A percentile compares a stretch with the other conserved stretches of the same genome.
Conservation (phyloP, 768 basidiomycete species). For the Boletus speciosus region DNA sequence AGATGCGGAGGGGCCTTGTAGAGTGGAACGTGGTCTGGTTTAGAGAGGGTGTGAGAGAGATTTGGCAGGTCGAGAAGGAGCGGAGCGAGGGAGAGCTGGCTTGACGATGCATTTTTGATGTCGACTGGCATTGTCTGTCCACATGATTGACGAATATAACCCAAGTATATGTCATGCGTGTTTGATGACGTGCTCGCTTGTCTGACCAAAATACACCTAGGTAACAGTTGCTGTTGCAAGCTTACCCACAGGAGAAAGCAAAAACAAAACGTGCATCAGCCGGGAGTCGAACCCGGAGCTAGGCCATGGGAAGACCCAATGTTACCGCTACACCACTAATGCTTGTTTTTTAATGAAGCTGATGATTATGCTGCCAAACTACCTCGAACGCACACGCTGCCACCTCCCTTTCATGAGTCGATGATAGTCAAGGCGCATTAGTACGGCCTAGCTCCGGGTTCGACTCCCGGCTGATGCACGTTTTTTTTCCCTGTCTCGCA, state of each 20-base stretch:
- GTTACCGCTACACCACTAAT: conserved; percentile 77
- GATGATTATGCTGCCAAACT: no score
- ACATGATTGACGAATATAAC: no score
- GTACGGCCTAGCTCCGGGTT: conserved; percentile 63
- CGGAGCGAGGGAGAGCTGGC: conserved; percentile 22
- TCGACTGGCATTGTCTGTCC: no score
- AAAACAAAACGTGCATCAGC: conserved; percentile 37
- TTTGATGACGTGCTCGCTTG: no score
- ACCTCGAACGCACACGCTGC: no score
- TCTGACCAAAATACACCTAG: no score
- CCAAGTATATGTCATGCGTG: no score
- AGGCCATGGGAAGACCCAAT: conserved; percentile 82
- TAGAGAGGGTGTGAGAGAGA: conserved; percentile 78
- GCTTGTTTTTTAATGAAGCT: conserved; percentile 1
- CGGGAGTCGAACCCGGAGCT: conserved; percentile 62
- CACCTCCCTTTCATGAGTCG: no score
- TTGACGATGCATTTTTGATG: background rate
- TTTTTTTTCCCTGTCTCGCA: background rate
- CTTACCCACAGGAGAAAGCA: background rate
- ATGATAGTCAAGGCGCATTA: conserved; percentile 19
- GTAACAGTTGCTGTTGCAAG: no score
- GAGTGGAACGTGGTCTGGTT: conserved; percentile 89
- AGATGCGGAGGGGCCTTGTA: conserved; percentile 67
- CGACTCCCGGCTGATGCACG: conserved; percentile 54
- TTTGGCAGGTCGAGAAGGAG: conserved; percentile 72